A percentile compares a stretch with the other conserved stretches of the same genome.
phyloP scores from a whole-genome alignment of 768 basidiomycete species.

The Mycena chlorophos region DNA sequence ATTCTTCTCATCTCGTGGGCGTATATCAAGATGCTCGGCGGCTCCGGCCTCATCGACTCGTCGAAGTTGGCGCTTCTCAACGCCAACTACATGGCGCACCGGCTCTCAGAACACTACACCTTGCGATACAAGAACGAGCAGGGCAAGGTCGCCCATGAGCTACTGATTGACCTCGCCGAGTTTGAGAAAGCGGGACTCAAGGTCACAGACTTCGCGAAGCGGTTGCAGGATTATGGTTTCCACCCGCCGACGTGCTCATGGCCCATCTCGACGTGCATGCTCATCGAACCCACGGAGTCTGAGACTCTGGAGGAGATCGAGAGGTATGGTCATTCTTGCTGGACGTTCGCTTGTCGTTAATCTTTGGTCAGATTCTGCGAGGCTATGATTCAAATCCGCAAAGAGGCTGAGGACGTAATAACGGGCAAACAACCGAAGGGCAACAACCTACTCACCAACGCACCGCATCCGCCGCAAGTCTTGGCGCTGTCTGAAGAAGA shows the following conservation, averaged over 20 bases:
- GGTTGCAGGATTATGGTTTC: constrained; percentile 89
- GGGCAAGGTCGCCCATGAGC: constrained; percentile 91
- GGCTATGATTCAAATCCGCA: constrained; percentile 95
- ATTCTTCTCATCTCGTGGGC: constrained; percentile 98
- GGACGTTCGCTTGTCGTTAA: not conserved
- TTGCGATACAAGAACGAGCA: constrained; percentile 89
- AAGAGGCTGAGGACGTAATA: constrained; percentile 86
- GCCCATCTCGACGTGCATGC: constrained; percentile 96
- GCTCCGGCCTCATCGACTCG: constrained; percentile 80
- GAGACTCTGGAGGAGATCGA: constrained; percentile 93
- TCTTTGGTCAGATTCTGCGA: constrained; percentile 77
- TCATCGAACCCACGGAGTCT: constrained; percentile 97
- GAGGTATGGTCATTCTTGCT: constrained; percentile 41
- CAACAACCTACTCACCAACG: constrained; percentile 91
- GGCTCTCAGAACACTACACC: constrained; percentile 81
- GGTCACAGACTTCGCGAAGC: constrained; percentile 95
- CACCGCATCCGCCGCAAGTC: constrained; percentile 85
- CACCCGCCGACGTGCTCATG: constrained; percentile 98
- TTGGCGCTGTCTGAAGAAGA: constrained; percentile 70
- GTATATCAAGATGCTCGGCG: constrained; percentile 99
- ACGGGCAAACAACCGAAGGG: constrained; percentile 85
- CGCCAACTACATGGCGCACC: constrained; percentile 96
- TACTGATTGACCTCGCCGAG: constrained; percentile 92
- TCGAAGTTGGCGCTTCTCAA: constrained; percentile 88
- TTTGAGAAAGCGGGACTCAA: constrained; percentile 90